Evolutionary conservation across 164 flowering plant species (phyloP), one percentile per base, ranked within the genome.

Genomic region (Saururus chinensis): DNA sequence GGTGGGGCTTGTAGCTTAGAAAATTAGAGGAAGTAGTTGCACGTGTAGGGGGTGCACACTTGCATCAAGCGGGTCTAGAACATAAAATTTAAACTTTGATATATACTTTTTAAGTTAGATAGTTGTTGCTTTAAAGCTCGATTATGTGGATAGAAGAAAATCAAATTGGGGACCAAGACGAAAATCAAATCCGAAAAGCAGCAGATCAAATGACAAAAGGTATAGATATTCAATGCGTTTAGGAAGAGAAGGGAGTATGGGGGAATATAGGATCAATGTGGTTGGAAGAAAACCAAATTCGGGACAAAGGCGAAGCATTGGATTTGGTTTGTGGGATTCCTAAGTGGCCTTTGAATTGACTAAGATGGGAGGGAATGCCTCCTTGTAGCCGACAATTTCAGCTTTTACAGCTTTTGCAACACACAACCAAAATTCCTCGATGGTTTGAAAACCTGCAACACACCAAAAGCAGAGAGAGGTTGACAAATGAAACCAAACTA

Each of bases 261-360:
- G 41, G 54, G 37, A 40, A 19, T 40, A 23, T 51, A 37, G 11
- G 20, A 30, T 17, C 19, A 61, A 21, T 26, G 6, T 8, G 57
- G 17, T 26, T 37, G 26, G 23, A 56, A 37, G 24, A 40, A 40
- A 62, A 24, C 16, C 35, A 53, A 23, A 40, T 21, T n/a, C 58
- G 40, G 13, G 24, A 53, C 49, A 20, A 19, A 14, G 49, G 49
- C 49, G 11, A 45, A 45, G 49, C 7, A 45, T 12, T 45, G 14
- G 64, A 61, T 26, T 40, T 24, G 40, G 37, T 55, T 19, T 56
- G 66, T 56, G 53, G 66, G 52, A 42, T 63, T 63, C 66, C n/a
- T 42, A 41, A 35, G 65, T 53, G 49, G 58, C 21, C 20, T 55
- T 54, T 41, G 66, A 63, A 24, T 63, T 55, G 66, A 63, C 30